Conservation (phyloP, 768 basidiomycete species). For the Imleria badia region DNA sequence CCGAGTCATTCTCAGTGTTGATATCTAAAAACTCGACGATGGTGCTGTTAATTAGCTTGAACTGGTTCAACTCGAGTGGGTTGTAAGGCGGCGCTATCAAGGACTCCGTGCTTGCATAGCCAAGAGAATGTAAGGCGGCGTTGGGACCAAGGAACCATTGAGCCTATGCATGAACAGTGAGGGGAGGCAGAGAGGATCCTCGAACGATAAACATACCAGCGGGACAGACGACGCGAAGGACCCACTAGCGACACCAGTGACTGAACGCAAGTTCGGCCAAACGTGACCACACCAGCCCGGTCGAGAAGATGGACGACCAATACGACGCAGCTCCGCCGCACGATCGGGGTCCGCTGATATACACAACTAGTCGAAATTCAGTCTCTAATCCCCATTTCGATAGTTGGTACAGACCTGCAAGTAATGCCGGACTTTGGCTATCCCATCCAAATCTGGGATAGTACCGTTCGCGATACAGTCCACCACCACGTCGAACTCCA, state of each 20-base stretch:
- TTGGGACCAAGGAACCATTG: too few relatives aligned
- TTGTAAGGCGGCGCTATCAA: slow-evolving; percentile 2
- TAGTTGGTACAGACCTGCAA: not conserved
- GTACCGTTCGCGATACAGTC: too few relatives aligned
- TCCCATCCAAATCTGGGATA: too few relatives aligned
- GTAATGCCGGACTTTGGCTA: not conserved
- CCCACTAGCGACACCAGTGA: too few relatives aligned
- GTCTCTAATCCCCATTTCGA: too few relatives aligned
- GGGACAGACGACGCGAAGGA: too few relatives aligned
- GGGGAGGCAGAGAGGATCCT: too few relatives aligned
- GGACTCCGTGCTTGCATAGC: slow-evolving; percentile 3
- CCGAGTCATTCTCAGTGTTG: not conserved
- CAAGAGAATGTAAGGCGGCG: not conserved
- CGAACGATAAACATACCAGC: too few relatives aligned
- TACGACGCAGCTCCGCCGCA: slow-evolving; percentile 2
- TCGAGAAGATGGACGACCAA: slow-evolving; percentile 9
- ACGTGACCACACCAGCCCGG: slow-evolving; percentile 12
- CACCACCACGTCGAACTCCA: too few relatives aligned
- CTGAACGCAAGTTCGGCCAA: too few relatives aligned
- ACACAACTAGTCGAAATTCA: too few relatives aligned
- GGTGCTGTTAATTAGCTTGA: not conserved
- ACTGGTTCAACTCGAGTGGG: slow-evolving; percentile 3
- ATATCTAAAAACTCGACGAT: slow-evolving; percentile 17
- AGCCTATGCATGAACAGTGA: too few relatives aligned
- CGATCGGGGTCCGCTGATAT: not conserved